Conservation (phyloP, 176 grass and related monocot genomes). For the Secale cereale region DNA sequence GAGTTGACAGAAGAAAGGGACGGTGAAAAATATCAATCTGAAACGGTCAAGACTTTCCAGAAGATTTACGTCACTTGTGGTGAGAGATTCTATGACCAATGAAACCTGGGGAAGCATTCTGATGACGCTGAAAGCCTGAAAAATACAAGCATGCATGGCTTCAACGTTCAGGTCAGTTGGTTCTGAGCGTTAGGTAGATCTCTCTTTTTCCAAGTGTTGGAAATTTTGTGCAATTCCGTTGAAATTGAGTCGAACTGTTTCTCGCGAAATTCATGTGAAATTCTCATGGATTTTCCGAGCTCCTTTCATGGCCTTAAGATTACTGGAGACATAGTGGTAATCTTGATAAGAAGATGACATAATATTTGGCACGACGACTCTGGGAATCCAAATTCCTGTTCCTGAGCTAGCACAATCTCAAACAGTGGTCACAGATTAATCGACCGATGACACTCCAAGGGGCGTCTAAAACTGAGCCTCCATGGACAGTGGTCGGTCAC, state of each 20-base stretch:
- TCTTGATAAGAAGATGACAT: background rate
- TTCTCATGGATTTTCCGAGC: background rate
- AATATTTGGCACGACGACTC: background rate
- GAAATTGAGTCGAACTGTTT: background rate
- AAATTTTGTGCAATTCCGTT: background rate
- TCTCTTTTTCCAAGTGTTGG: fast-evolving
- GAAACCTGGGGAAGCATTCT: background rate
- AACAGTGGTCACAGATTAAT: slow-evolving; percentile 7
- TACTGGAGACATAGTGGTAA: too few species aligned
- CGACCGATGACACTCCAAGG: background rate
- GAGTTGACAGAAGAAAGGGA: background rate
- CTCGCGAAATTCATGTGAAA: background rate
- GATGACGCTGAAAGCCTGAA: too few species aligned
- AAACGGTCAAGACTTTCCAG: background rate
- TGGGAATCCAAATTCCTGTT: background rate
- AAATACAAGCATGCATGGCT: background rate
- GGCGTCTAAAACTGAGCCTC: slow-evolving; percentile 11
- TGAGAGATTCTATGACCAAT: background rate
- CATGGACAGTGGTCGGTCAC: too few species aligned
- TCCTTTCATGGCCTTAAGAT: background rate
- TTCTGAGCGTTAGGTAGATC: too few species aligned
- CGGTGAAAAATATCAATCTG: background rate
- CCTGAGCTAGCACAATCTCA: background rate
- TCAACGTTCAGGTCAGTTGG: background rate
- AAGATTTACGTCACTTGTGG: background rate